Percentiles rank a stretch among this genome's conserved stretches.
Evolutionary conservation across 176 grass and related monocot species (phyloP).

Genomic region (Eremochloa ophiuroides): DNA sequence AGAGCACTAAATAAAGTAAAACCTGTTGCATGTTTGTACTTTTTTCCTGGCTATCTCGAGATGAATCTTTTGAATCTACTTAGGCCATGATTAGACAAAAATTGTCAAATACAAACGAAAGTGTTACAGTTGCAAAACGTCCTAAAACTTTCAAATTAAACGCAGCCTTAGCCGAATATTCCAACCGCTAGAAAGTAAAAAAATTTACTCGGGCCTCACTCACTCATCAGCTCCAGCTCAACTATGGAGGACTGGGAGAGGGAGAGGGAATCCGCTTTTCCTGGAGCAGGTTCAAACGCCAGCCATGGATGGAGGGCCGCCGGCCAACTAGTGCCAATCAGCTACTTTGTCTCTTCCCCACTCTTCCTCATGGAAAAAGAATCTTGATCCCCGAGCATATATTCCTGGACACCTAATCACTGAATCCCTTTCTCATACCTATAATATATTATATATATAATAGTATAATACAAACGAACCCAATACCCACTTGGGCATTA

Average conservation of each 20-base stretch:
- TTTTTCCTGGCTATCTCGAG: too few relatives aligned
- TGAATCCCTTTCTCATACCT: neutral
- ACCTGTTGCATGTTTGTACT: too few relatives aligned
- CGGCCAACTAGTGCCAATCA: conserved; percentile 37
- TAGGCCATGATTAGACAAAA: too few relatives aligned
- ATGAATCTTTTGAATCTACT: too few relatives aligned
- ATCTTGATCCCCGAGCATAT: conserved; percentile 47
- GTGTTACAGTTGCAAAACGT: too few relatives aligned
- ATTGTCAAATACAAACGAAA: too few relatives aligned
- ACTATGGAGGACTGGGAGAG: conserved; percentile 1
- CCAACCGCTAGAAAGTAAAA: conserved; percentile 38
- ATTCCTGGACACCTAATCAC: conserved; percentile 43
- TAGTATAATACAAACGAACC: neutral
- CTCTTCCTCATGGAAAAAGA: conserved; percentile 31
- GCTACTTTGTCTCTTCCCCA: conserved; percentile 27
- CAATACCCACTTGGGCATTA: conserved; percentile 23
- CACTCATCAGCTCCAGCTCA: conserved; percentile 32
- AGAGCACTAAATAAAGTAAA: too few relatives aligned
- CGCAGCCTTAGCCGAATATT: conserved; percentile 37
- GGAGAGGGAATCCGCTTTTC: conserved; percentile 48
- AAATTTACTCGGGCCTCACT: neutral
- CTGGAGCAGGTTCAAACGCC: conserved; percentile 39
- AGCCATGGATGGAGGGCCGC: conserved; percentile 24
- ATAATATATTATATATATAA: too few relatives aligned
- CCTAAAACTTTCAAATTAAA: too few relatives aligned